These are phyloP conservation scores for Geotrichum klebahnii DNA, from an alignment of 1,139 yeast species.

Conservation along the genomic window DNA sequence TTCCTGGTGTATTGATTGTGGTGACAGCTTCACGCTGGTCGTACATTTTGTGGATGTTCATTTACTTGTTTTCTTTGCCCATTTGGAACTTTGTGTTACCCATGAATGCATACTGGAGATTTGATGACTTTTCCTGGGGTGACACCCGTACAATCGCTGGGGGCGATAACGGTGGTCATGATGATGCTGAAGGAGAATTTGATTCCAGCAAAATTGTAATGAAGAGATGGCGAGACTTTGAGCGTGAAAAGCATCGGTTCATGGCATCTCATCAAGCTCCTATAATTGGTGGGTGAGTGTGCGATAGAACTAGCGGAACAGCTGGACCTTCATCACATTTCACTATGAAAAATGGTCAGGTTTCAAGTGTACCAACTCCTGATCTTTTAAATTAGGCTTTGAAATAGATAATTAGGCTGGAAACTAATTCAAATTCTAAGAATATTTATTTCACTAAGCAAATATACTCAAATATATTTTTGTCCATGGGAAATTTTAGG, in stretches of 20 bases:
- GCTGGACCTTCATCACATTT: too few relatives aligned
- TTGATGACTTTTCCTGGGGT: constrained; percentile 95
- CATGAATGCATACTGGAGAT: constrained; percentile 81
- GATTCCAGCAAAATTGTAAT: constrained; percentile 82
- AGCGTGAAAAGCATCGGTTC: constrained; percentile 47
- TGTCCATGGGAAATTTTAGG: too few relatives aligned
- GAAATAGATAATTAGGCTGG: too few relatives aligned
- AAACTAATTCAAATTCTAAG: too few relatives aligned
- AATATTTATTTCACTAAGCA: too few relatives aligned
- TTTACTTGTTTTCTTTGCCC: constrained; percentile 75
- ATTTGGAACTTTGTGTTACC: constrained; percentile 90
- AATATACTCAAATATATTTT: too few relatives aligned
- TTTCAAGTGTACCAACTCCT: too few relatives aligned
- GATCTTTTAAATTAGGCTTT: too few relatives aligned
- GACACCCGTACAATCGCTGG: constrained; percentile 77
- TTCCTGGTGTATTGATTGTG: constrained; percentile 76
- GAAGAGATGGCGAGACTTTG: constrained; percentile 94
- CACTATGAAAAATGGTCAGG: too few relatives aligned
- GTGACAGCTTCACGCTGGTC: constrained; percentile 70
- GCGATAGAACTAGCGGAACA: background rate
- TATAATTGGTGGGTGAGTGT: background rate
- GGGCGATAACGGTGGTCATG: constrained; percentile 53
- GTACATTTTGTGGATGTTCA: constrained; percentile 70
- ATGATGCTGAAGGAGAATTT: constrained; percentile 68
- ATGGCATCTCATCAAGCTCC: constrained; percentile 2